Base-by-base conservation (phyloP, 306 rosid genomes). In the Vigna hirtella region DNA sequence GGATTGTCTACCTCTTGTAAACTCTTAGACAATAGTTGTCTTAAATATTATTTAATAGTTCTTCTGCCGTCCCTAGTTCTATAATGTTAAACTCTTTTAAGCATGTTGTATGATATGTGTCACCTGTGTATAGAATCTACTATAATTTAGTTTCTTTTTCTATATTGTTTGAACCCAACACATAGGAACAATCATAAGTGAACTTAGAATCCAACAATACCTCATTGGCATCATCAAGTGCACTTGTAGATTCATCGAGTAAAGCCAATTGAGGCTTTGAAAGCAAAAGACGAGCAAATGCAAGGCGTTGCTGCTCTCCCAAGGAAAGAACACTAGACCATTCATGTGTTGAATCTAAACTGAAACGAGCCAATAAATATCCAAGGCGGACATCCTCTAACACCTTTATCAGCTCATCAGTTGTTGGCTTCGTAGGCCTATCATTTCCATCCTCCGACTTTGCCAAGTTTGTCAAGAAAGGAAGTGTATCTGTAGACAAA, bases 221-320 rank as follows among this genome's bases (percentile, higher is more conserved):
- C 99, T 95, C 99, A 57, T 95, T 95, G 70, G 85, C 89, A 81
- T 93, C 99, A 74, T 95, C 99, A 79, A 95, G 90, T 67, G 99
- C 99, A 48, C 97, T 93, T 42, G 98, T 95, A 28, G 98, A 84
- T 82, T 95, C 99, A 85, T 95, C 99, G 87, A 95, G 71, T 6
- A 95, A 89, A 77, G 86, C 91, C 83, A 95, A 79, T 77, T 86
- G 84, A 51, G 98, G 98, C 74, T 85, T 93, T 2, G 97, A 85
- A 80, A 95, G 98, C 78, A 95, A 82, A 43, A 95, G 86, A 20
- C 99, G 98, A 36, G 97, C 99, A 83, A 93, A 89, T 9, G 99
- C 98, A 49, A 95, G 91, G 80, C 99, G 99, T 59, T 95, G 99
- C 80, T 95, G 99, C 86, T 95, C 99, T 70, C 99, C 99, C 3